phyloP scores from a whole-genome alignment of 2,329 filamentous ascomycete species.

The Aspergillus brasiliensis region DNA sequence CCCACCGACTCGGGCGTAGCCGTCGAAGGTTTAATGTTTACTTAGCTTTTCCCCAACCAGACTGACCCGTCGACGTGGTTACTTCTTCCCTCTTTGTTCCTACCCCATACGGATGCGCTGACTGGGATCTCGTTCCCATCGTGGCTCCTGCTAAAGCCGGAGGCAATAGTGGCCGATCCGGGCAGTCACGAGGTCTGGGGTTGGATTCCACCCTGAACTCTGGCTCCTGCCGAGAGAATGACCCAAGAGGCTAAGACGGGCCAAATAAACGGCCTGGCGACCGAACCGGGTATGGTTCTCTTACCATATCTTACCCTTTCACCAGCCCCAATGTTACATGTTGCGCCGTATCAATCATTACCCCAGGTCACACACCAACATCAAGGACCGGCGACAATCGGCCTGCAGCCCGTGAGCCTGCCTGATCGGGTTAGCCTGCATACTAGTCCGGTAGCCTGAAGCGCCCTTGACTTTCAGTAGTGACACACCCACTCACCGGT shows the following conservation, averaged over 20 bases:
- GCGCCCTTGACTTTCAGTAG: background rate
- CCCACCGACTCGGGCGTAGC: conserved; percentile 1
- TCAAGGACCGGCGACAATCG: background rate
- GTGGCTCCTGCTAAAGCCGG: background rate
- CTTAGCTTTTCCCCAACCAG: too few species aligned
- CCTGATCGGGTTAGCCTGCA: background rate
- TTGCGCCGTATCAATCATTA: background rate
- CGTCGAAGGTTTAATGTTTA: background rate
- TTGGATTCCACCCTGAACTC: conserved; percentile 11
- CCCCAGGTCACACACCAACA: background rate
- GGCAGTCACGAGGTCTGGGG: conserved; percentile 18
- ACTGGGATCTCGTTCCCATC: background rate
- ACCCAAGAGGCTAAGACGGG: background rate
- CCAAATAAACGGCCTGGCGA: background rate
- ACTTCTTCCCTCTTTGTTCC: too few species aligned
- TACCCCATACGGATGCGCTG: background rate
- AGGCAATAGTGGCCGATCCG: conserved; percentile 7
- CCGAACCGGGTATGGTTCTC: background rate
- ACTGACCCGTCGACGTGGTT: too few species aligned
- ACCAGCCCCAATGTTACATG: background rate
- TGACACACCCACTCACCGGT: conserved; percentile 5
- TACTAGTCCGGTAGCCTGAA: background rate
- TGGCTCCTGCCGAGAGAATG: conserved; percentile 1
- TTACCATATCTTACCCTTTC: background rate
- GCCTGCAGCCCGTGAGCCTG: background rate